These are phyloP conservation scores for Thelonectria blattea DNA, from an alignment of 2,329 filamentous ascomycete species.

Conservation along the genomic window DNA sequence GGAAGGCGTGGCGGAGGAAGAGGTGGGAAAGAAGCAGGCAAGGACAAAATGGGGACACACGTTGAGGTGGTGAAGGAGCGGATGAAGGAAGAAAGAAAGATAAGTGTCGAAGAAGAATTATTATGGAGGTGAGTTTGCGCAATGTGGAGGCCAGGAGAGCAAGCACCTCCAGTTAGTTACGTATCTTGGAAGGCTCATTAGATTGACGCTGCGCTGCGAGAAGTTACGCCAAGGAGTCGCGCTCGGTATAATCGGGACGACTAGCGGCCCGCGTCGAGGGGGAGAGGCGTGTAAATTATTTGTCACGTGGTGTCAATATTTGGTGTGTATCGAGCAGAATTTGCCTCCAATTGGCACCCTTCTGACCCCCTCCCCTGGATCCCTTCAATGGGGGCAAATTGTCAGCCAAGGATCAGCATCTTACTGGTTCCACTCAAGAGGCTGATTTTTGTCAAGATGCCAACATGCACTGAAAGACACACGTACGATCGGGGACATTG, in stretches of 20 bases:
- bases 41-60: not conserved
- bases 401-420: constrained; percentile 30
- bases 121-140: constrained; percentile 20
- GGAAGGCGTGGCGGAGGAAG: not conserved
- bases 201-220: no score
- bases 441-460: constrained; percentile 28
- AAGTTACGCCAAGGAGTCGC: constrained; percentile 4
- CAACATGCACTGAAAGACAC: constrained; percentile 23
- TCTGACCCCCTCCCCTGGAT: constrained; percentile 21
- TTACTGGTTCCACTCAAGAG: constrained; percentile 30
- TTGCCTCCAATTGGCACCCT: constrained; percentile 23
- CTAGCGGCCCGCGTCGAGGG: constrained; percentile 26
- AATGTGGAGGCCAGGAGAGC: constrained; percentile 8
- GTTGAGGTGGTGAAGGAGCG: constrained; percentile 32
- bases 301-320: not conserved
- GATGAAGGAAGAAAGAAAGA: constrained; percentile 33
- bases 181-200: no score
- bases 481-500: constrained; percentile 32
- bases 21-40: constrained; percentile 5
- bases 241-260: constrained; percentile 36
- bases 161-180: not conserved
- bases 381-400: constrained; percentile 35
- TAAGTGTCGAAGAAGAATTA: constrained; percentile 4
- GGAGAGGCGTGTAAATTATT: constrained; percentile 16
- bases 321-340: not conserved